Conservation (phyloP, 305 asterid genomes). For the Rubia balearica region DNA sequence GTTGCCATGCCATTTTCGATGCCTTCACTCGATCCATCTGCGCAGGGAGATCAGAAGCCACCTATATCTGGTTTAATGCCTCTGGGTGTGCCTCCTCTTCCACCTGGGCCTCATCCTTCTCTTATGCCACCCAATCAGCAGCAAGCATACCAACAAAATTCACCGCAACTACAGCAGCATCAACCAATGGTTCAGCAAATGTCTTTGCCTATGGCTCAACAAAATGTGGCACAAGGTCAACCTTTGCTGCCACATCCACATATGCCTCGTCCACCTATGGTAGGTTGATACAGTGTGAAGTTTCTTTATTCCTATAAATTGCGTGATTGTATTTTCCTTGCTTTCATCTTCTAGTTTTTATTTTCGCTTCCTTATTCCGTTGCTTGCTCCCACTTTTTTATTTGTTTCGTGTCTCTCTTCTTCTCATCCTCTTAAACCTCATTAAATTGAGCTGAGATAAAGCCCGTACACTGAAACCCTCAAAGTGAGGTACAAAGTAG, state of each 20-base stretch:
- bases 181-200: slow-evolving; percentile 54
- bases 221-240: slow-evolving; percentile 64
- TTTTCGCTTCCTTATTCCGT: background rate
- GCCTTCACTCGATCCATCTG: slow-evolving; percentile 58
- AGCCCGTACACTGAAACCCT: background rate
- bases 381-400: background rate
- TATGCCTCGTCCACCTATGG: slow-evolving; percentile 76
- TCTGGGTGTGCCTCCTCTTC: slow-evolving; percentile 82
- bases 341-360: background rate
- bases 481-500: background rate
- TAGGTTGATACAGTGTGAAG: slow-evolving; percentile 63
- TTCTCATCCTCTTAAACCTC: background rate
- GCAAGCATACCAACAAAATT: slow-evolving; percentile 75
- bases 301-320: background rate
- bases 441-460: background rate
- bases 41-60: slow-evolving; percentile 75
- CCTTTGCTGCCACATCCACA: slow-evolving; percentile 75
- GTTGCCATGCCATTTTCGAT: slow-evolving; percentile 90
- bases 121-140: slow-evolving; percentile 68
- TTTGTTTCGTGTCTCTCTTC: background rate
- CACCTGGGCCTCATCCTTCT: slow-evolving; percentile 98
- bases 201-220: slow-evolving; percentile 54
- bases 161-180: slow-evolving; percentile 57
- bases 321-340: background rate
- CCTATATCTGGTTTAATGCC: slow-evolving; percentile 48